Base-by-base conservation (phyloP, 2,329 filamentous ascomycete species). In the Biscogniauxia sp. region DNA sequence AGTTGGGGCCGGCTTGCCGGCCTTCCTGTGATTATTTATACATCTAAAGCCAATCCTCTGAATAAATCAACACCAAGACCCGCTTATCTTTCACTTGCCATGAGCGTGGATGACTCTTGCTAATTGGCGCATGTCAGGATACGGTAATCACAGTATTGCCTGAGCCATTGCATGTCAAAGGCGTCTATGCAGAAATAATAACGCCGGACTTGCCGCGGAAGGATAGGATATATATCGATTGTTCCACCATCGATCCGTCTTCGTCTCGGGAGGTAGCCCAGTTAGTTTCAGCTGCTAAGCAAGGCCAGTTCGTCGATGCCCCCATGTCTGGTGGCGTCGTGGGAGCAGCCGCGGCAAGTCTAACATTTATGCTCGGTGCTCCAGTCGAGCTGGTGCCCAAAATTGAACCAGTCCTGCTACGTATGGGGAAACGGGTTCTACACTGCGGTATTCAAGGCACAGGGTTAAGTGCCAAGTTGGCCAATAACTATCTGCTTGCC, bases 281-380 rank as follows among this genome's bases (percentile, higher is more conserved):
- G 62, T 82, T 84, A 23, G 88, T 96, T 1, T 63, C 76, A 60
- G 84, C 84, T 5, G 86, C 86, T 1, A 81, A 85, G 1, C 84
- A 89, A 72, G 91, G 91, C 57, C 83, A 82, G 56, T 97, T 98
- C 72, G 88, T 97, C 61, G 95, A 99, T 73, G 94, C 95, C 2
- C 95, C 95, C 52, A 97, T 99, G 89, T 98, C 94, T 0, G 95
- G 95, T 54, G 95, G 95, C 55, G 93, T 97, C 0, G 92, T 98
- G 5, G 95, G 94, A 51, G 95, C 95, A 11, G 82, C 87, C 5
- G 92, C 92, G 13, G 95, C 90, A 37, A 93, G 92, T 0, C 80
- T 99, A 60, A 97, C 93, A 0, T 99, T 99, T 75, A 98, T 99
- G 95, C 87, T 98, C 59, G 95, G 95, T 51, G 84, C 88, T 6